Percentiles rank a stretch among this genome's conserved stretches.
phyloP scores from a whole-genome alignment of 441 rosid genomes.

The Gossypium armourianum region DNA sequence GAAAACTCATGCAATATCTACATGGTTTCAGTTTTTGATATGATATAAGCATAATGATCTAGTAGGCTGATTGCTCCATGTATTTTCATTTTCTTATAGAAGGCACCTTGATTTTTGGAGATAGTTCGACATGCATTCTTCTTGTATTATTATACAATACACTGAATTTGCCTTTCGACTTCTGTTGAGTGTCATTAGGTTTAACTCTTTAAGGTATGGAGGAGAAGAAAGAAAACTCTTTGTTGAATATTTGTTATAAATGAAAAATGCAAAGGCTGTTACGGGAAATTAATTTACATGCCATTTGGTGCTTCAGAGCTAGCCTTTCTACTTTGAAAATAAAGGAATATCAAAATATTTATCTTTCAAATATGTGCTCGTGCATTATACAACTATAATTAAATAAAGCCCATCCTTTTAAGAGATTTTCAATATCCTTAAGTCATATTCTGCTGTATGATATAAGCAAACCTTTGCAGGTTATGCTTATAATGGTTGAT shows the following conservation, averaged over 20 bases:
- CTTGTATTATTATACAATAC: background rate
- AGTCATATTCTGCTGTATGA: background rate
- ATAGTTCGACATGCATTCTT: background rate
- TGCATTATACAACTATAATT: background rate
- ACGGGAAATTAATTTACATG: background rate
- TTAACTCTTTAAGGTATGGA: background rate
- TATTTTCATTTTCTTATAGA: constrained; percentile 6
- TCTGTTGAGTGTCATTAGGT: background rate
- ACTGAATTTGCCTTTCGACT: background rate
- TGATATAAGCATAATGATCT: background rate
- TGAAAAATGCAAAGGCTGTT: background rate
- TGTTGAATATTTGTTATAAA: background rate
- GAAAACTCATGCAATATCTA: background rate
- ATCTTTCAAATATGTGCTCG: background rate
- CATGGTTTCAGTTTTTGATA: background rate
- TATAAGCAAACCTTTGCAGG: background rate
- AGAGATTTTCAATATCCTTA: background rate
- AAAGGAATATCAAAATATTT: background rate
- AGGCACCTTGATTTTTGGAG: background rate
- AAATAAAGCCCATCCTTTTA: background rate
- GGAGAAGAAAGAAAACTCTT: background rate
- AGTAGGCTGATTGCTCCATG: background rate
- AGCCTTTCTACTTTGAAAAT: background rate
- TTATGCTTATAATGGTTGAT: background rate
- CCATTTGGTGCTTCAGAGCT: background rate